Evolutionary conservation across 495 filamentous ascomycete species (phyloP), one percentile per base, ranked within the genome.

Genomic region (Podospora pseudopauciseta): DNA sequence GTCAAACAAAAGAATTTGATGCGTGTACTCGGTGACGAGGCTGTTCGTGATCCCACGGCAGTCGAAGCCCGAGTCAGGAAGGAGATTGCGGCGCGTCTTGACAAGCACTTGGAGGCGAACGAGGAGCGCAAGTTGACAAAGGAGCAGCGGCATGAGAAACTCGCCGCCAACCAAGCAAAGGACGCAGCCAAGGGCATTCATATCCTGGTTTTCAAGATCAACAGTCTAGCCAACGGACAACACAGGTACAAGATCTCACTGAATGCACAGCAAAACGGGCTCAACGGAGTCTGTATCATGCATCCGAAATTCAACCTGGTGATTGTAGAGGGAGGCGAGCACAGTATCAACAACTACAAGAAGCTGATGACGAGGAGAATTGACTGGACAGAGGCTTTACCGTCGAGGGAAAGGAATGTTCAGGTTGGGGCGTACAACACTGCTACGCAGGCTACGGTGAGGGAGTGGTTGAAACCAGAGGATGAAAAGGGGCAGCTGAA

Each of bases 1-100:
- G 90, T 97, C 71, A 97, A 96, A 80, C 95, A 94, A 76, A 89
- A 87, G 62, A 99, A 99, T 75, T 83, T 99, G 65, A 97, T 99
- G 95, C 90, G 93, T 60, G 95, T 99, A 3, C 82, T 98, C n/a
- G 95, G 95, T 57, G 92, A 98, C 74, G 91, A 97, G 77, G 95
- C 95, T 3, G 94, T 99, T 71, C 96, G 96, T 73, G 95, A 99
- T 76, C 95, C 95, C 11, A 99, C 95, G 2, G 95, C 95, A 20
- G 94, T 98, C 34, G 95, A 99, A 80, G 93, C 95, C 49, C 88
- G 92, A 28, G 95, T 99, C 49, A 96, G 91, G 78, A 83, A 87
- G 26, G 92, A 98, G 72, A 97, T 99, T 59, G 89, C 89, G 56
- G 93, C 94, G 30, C 92, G 95, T 44, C 85, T 88, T 57, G 81